Conservation (phyloP, 1,139 yeast species). For the Wickerhamomyces sp. region DNA sequence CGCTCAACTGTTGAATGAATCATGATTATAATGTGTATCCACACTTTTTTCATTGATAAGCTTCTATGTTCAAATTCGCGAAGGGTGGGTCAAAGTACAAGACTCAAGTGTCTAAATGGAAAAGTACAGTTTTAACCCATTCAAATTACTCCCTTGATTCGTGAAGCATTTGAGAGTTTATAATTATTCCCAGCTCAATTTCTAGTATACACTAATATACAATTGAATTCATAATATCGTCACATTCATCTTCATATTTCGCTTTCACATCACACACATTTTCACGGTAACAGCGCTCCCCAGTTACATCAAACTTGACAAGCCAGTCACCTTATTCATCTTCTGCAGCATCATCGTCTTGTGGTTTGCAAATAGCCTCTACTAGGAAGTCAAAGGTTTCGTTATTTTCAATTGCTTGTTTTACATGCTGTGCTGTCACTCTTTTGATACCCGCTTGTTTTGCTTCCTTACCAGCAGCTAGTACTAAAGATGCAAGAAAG, state of each 20-base stretch:
- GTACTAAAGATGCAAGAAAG: slow-evolving; percentile 85
- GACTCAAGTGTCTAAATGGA: too few species aligned
- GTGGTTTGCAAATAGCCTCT: slow-evolving; percentile 38
- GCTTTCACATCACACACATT: too few species aligned
- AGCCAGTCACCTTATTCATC: too few species aligned
- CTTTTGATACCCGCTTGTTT: slow-evolving; percentile 72
- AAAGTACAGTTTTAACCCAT: too few species aligned
- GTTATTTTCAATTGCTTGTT: slow-evolving; percentile 76
- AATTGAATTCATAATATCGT: neutral
- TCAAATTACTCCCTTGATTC: too few species aligned
- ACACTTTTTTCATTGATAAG: neutral
- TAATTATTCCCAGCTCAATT: too few species aligned
- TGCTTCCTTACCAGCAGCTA: slow-evolving; percentile 78
- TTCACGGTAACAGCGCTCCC: too few species aligned
- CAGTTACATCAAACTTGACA: too few species aligned
- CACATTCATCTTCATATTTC: too few species aligned
- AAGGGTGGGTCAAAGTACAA: neutral
- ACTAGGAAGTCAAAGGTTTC: slow-evolving; percentile 91
- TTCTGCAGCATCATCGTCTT: slow-evolving; percentile 9
- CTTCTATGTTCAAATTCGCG: neutral
- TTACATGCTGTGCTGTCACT: slow-evolving; percentile 77
- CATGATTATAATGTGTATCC: too few species aligned
- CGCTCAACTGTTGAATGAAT: too few species aligned
- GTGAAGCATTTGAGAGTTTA: too few species aligned
- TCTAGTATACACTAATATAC: neutral